Conservation (phyloP, 768 basidiomycete species). For the Pleurotus ostreatus region DNA sequence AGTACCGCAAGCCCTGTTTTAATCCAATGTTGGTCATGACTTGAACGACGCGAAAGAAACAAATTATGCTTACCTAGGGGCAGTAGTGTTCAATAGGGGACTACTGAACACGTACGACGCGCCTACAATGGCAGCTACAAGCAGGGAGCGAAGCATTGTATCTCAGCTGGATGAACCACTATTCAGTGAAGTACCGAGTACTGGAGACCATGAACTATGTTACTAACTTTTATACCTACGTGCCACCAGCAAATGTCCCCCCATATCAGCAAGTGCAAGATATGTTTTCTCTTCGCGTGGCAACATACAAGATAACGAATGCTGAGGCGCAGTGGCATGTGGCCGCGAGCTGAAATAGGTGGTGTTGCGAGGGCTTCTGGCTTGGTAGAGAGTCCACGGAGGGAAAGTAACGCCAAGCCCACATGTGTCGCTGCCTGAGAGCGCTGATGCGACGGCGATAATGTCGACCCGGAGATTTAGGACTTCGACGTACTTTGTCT, state of each 20-base stretch:
- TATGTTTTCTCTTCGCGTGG: neutral
- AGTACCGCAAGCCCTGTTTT: conserved; percentile 35
- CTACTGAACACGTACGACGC: conserved; percentile 22
- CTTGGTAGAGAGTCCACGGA: too few relatives aligned
- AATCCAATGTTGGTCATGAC: neutral
- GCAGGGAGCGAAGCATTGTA: conserved; percentile 22
- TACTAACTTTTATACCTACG: neutral
- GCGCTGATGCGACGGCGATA: too few relatives aligned
- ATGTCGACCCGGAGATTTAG: too few relatives aligned
- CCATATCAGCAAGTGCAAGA: neutral
- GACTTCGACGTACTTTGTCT: too few relatives aligned
- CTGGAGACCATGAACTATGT: neutral
- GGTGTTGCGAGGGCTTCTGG: too few relatives aligned
- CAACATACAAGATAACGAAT: neutral
- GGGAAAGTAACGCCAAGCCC: too few relatives aligned
- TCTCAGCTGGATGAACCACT: neutral
- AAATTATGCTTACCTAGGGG: conserved; percentile 12
- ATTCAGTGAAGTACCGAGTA: neutral
- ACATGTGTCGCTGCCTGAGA: too few relatives aligned
- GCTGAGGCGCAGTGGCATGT: neutral
- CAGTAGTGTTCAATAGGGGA: conserved; percentile 13
- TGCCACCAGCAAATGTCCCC: neutral
- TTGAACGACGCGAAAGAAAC: conserved; percentile 9
- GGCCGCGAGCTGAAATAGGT: too few relatives aligned
- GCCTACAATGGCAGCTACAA: conserved; percentile 24